Base-by-base conservation (phyloP, 2,329 filamentous ascomycete species). In the Phoma sp. region DNA sequence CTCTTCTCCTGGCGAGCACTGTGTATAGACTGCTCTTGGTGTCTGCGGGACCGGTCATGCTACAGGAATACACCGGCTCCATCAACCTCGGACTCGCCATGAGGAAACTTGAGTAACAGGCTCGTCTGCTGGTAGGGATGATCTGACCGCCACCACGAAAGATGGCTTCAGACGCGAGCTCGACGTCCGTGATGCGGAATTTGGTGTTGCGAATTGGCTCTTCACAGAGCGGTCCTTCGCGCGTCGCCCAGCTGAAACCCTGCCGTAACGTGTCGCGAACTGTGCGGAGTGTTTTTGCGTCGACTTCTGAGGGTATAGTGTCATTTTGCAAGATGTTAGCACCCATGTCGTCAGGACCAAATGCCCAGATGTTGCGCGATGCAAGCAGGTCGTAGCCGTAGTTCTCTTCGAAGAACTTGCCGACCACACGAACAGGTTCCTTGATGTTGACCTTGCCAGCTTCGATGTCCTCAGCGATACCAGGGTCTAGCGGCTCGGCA, bases 121-220 rank as follows among this genome's bases (percentile, higher is more conserved):
- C 92, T 52, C 95, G 86, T 49, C 95, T 88, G 55, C 93, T 88
- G 1, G 95, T 98, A 40, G 95, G 95, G 73, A 99, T 99, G 72
- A 99, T 96, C 76, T 99, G 95, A 39, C 95, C 95, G 64, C 94
- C 94, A 53, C 95, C 95, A 46, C 95, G 87, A 82, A 92, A 96
- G 71, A 99, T 98, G 46, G 94, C 90, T 77, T 98, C 92, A 46
- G 87, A 84, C 10, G 93, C 94, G 19, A 99, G 84, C 37, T 89
- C 83, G 49, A 96, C 86, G 72, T 98, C 94, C 58, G 93, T 98
- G 70, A 99, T 87, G 73, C 93, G 92, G 84, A 99, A 99, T 73
- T 96, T 97, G 66, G 92, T 92, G 77, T 99, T 99, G 67, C 95
- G 93, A 71, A 99, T 98, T 31, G 95, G 95, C 80, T 99, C 95